Base-by-base conservation (phyloP, 768 basidiomycete species). In the Daedaleopsis nitida region DNA sequence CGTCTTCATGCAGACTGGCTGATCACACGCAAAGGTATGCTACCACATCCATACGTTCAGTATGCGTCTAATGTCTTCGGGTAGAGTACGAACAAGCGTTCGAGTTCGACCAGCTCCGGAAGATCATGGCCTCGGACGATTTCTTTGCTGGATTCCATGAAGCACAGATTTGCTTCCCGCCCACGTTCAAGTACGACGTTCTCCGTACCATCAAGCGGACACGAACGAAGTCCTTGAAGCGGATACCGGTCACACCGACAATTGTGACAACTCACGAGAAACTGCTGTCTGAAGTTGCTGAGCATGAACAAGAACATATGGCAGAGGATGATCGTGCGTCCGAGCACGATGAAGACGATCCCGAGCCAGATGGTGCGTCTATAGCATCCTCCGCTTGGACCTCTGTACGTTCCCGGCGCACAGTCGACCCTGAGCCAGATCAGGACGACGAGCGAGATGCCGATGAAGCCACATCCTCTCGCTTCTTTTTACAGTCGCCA, bases 1-100 rank as follows among this genome's bases (percentile, higher is more conserved):
- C 83, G 96, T 17, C 75, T 96, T 13, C 96, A 98, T 69, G 95
- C 95, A 5, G 96, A 98, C 73, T 97, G 95, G 94, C 78, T 98
- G 4, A 86, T 96, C 60, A 85, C 91, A 24, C 84, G 86, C 38
- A 86, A 87, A 78, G 91, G 91, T 91, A 63, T 42, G 74, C 11
- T 16, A 32, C 17, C 9, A 12, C 14, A 8, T 43, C 5, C 13
- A 38, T 12, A 1, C n/a, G n/a, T 45, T 13, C 27, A 16, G 17
- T 17, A 1, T 17, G 5, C 35, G 42, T 27, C 32, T 43, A 0
- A 24, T 42, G 23, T 44, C 14, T 42, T 24, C n/a, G 12, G 17
- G 32, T 65, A 93, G 93, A 96, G 19, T 98, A 91, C 66, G 76
- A 79, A 1, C 89, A 94, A 68, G 94, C 94, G 0, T 82, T 97